A percentile compares a stretch with the other conserved stretches of the same genome.
These are phyloP conservation scores for Linnemannia hyalina DNA, from an alignment of 192 early-diverging fungal genomes.

Conservation along the genomic window DNA sequence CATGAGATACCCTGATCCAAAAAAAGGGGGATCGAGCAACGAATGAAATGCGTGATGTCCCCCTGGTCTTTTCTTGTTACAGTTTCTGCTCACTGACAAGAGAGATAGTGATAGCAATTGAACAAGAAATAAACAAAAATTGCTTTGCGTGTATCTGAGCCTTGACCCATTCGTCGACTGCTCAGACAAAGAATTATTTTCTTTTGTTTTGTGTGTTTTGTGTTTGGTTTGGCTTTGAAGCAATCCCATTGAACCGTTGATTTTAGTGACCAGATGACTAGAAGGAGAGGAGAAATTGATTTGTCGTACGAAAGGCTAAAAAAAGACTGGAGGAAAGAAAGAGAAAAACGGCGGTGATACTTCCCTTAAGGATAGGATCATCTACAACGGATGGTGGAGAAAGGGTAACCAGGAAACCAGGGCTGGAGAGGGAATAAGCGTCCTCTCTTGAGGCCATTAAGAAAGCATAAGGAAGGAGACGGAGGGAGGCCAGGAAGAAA, in stretches of 20 bases:
- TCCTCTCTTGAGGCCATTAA: not conserved
- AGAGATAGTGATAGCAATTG: too few relatives aligned
- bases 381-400: too few relatives aligned
- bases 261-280: too few relatives aligned
- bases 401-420: not conserved
- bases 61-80: too few relatives aligned
- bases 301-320: not conserved
- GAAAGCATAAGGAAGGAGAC: not conserved
- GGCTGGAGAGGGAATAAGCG: not conserved
- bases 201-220: not conserved
- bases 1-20: not conserved
- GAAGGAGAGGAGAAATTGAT: not conserved
- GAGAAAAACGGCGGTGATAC: not conserved
- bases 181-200: not conserved
- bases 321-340: not conserved
- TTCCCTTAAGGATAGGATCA: too few relatives aligned
- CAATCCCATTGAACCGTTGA: too few relatives aligned
- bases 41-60: too few relatives aligned
- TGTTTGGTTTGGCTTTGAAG: not conserved
- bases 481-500: not conserved
- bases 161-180: not conserved
- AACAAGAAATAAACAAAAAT: not conserved
- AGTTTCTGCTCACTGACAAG: too few relatives aligned
- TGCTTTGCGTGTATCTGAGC: conserved; percentile 1
- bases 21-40: too few relatives aligned